Base-by-base conservation (phyloP, 2,329 filamentous ascomycete genomes). In the Ceratocystis papillata region DNA sequence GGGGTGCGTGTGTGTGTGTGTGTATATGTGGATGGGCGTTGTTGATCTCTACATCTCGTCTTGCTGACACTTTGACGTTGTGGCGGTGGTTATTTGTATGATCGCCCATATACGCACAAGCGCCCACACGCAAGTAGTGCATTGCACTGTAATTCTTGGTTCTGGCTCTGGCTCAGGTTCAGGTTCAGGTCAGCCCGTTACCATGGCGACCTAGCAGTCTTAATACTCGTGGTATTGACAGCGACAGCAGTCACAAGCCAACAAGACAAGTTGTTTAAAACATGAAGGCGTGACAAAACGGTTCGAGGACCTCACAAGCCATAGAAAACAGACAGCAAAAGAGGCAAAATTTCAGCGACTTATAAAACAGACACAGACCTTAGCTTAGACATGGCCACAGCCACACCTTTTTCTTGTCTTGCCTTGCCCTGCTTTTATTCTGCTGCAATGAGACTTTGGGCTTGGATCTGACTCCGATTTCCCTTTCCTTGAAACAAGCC, bases 81-180 rank as follows among this genome's bases (percentile, higher is more conserved):
- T 33, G 53, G 53, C 28, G 25, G 53, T 17, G 53, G 33, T 25
- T 53, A 25, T 33, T 59, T 17, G 53, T 59, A 59, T 59, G 53
- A 59, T 59, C 28, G 53, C 7, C 53, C 10, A 33, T 37, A 59
- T 37, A n/a, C 53, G 53, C 53, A 59, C 25, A 30, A 37, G 6
- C 33, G 17, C 28, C 7, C 25, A 30, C 15, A n/a, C 17, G 17
- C 7, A 59, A 12, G 28, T 1, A 57, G 8, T 30, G 25, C 53
- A 57, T 50, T 50, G 20, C 5, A 50, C 15, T 33, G 33, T 33
- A 8, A 33, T 22, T 22, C 48, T 22, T 53, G 53, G 53, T 7
- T 33, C 28, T 59, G 53, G 53, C 53, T 57, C 53, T 3, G 33
- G 33, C 10, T 37, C 33, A 10, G 53, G 53, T 7, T 33, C 28